A percentile compares a stretch with the other conserved stretches of the same genome.
phyloP scores from a whole-genome alignment of 805 yeast species.

The Spathaspora hagerdaliae region DNA sequence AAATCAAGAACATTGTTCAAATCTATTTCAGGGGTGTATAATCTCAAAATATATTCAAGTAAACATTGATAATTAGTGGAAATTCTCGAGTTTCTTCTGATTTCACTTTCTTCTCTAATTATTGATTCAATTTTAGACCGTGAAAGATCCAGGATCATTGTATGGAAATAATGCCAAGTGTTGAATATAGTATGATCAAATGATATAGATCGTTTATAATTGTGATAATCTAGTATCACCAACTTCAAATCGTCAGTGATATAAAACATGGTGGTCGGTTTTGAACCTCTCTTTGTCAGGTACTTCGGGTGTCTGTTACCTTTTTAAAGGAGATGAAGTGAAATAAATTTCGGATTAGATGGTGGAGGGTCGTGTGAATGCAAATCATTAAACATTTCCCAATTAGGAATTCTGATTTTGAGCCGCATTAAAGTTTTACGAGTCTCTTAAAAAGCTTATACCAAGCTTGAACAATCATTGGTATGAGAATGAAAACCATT shows the following conservation, averaged over 20 bases:
- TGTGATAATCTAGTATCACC: slow-evolving; percentile 7
- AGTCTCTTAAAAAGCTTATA: too few species aligned
- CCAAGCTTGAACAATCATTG: too few species aligned
- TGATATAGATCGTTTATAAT: slow-evolving; percentile 4
- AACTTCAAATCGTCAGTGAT: slow-evolving; percentile 7
- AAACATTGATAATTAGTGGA: background rate
- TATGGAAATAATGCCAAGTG: slow-evolving; percentile 4
- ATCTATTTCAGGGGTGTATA: background rate
- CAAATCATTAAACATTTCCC: too few species aligned
- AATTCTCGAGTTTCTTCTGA: background rate
- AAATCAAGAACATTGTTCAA: slow-evolving; percentile 2
- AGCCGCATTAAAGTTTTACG: too few species aligned
- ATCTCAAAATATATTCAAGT: slow-evolving; percentile 1
- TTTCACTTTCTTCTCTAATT: background rate
- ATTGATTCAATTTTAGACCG: background rate
- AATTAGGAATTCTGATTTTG: too few species aligned
- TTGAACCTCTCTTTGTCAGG: background rate
- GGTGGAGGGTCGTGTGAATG: background rate
- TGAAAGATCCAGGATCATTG: slow-evolving; percentile 3
- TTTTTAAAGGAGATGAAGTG: background rate
- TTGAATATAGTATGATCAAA: slow-evolving; percentile 1
- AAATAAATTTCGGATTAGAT: background rate
- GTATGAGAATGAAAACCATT: too few species aligned
- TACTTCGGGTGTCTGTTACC: background rate
- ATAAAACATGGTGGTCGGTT: background rate